Base-by-base conservation (phyloP, 148 eudicot genomes). In the Cornus controversa region DNA sequence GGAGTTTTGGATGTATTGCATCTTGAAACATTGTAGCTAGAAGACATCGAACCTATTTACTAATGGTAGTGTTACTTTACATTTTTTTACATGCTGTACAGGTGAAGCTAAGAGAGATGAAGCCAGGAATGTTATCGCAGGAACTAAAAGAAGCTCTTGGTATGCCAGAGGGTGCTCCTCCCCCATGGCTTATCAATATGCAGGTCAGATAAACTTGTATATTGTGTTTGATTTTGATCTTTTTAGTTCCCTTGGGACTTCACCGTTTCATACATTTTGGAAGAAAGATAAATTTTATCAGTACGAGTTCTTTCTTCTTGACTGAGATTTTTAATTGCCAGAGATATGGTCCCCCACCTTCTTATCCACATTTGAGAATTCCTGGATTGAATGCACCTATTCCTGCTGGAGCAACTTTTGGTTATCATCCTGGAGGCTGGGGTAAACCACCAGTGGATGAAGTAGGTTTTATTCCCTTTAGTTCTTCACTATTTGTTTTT, bases 361-460 rank as follows among this genome's bases (percentile, higher is more conserved):
- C 98, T 76, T 96, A 93, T 78, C 98, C 98, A 66, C 92, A 88
- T 75, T 75, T 96, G 58, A 94, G 92, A 82, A 90, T 93, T 54
- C 96, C 96, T 24, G 98, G 98, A 27, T 83, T 93, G 45, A 96
- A 93, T 90, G 99, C 99, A 50, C 99, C 99, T 78, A 93, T 96
- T 80, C 98, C 99, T 50, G 90, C 87, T 69, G 98, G 99, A 80
- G 98, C 99, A 70, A 90, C 89, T 75, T 96, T 93, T 82, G 99
- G 99, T 75, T 96, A 93, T 77, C 98, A 94, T 78, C 91, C 91
- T 84, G 98, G 98, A 64, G 99, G 97, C 64, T 96, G 99, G 99
- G 99, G 99, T 10, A 96, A 96, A 77, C 99, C 99, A 29, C 99
- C 99, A 82, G 99, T 96, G 70, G 99, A 96, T 79, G 99, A 96